Conservation (phyloP, 257 asterid species). For the Handroanthus guayacan region DNA sequence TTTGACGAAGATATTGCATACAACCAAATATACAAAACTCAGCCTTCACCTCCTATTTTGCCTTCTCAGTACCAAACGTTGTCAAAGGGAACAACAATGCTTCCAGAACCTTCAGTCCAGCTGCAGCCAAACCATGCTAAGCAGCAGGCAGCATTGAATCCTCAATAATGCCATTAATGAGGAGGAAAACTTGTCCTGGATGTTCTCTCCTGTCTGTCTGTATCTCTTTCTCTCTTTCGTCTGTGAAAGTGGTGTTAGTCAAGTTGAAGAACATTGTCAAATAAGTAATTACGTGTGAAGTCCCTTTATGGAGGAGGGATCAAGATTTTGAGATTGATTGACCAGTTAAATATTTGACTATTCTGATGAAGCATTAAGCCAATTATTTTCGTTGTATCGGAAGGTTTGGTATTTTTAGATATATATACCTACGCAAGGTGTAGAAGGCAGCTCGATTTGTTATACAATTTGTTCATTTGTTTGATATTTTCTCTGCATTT, state of each 20-base stretch:
- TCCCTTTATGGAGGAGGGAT: constrained; percentile 25
- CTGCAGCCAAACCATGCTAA: constrained; percentile 47
- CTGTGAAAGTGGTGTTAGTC: constrained; percentile 34
- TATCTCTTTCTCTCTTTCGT: constrained; percentile 27
- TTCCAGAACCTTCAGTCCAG: constrained; percentile 65
- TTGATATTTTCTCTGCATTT: constrained; percentile 31
- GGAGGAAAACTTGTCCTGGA: constrained; percentile 9
- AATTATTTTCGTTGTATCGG: constrained; percentile 32
- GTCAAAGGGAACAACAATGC: constrained; percentile 57
- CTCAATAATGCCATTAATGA: constrained; percentile 41
- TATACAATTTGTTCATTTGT: constrained; percentile 45
- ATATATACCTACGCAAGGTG: constrained; percentile 34
- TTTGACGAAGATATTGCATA: constrained; percentile 78
- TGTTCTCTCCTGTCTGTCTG: constrained; percentile 19
- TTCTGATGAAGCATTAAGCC: constrained; percentile 28
- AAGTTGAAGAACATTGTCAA: constrained; percentile 24
- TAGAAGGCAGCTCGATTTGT: constrained; percentile 36
- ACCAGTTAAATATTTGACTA: constrained; percentile 10
- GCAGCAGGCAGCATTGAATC: constrained; percentile 50
- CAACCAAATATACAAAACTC: constrained; percentile 78
- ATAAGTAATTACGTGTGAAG: constrained; percentile 7
- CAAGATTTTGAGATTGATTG: constrained; percentile 31
- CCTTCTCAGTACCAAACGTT: constrained; percentile 60
- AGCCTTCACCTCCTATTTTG: constrained; percentile 72
- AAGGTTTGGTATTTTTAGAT: constrained; percentile 35